Percentiles rank a stretch among this genome's conserved stretches.
These are phyloP conservation scores for Knufia fluminis DNA, from an alignment of 2,329 filamentous ascomycete species.

Conservation along the genomic window DNA sequence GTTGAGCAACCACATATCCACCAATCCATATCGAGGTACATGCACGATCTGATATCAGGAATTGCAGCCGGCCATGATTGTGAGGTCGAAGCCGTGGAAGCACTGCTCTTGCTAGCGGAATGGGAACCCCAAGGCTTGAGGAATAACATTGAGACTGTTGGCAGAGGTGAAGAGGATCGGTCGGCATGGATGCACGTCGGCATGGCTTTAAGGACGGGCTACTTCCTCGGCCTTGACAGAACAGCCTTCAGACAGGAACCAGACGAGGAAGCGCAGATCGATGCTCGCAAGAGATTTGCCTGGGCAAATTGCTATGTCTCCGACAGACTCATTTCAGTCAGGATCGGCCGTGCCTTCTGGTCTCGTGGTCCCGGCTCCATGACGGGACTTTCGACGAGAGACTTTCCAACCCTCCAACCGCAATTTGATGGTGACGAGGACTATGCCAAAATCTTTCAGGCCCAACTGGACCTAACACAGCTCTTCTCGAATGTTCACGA, in stretches of 20 bases:
- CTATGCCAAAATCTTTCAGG: slow-evolving; percentile 60
- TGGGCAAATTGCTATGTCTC: slow-evolving; percentile 63
- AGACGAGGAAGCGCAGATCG: slow-evolving; percentile 49
- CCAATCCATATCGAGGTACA: slow-evolving; percentile 57
- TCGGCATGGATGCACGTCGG: slow-evolving; percentile 72
- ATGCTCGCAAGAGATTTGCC: slow-evolving; percentile 55
- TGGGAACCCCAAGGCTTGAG: slow-evolving; percentile 61
- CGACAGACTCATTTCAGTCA: slow-evolving; percentile 59
- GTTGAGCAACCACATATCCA: slow-evolving; percentile 54
- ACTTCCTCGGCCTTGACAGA: slow-evolving; percentile 60
- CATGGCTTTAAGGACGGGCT: slow-evolving; percentile 58
- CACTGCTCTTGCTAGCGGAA: slow-evolving; percentile 59
- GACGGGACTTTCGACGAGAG: slow-evolving; percentile 53
- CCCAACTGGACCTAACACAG: slow-evolving; percentile 61
- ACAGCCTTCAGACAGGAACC: slow-evolving; percentile 56
- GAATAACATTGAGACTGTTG: slow-evolving; percentile 52
- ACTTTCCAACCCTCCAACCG: slow-evolving; percentile 58
- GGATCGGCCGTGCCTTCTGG: slow-evolving; percentile 65
- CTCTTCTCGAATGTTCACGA: slow-evolving; percentile 67
- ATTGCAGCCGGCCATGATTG: slow-evolving; percentile 58
- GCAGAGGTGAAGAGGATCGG: slow-evolving; percentile 63
- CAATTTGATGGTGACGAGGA: slow-evolving; percentile 53
- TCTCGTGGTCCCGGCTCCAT: slow-evolving; percentile 60
- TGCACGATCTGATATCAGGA: slow-evolving; percentile 59
- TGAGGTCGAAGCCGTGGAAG: slow-evolving; percentile 62